Percentiles rank a stretch among this genome's conserved stretches.
These are phyloP conservation scores for Nothophaeocryptopus gaeumannii DNA, from an alignment of 2,329 filamentous ascomycete genomes.

Conservation along the genomic window DNA sequence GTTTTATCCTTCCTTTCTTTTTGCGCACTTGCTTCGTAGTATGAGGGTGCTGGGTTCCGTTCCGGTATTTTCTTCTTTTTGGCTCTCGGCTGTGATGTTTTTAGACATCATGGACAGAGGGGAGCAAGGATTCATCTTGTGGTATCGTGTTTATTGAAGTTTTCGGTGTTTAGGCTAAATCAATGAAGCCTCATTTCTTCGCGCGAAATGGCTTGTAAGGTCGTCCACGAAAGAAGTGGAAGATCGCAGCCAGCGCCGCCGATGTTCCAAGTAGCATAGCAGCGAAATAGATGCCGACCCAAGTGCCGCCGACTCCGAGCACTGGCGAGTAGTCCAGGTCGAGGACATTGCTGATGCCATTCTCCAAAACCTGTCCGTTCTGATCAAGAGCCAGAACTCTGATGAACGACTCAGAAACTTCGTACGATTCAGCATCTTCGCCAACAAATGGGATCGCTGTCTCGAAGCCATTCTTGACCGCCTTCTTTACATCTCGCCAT, in stretches of 20 bases:
- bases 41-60: too few relatives aligned
- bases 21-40: too few relatives aligned
- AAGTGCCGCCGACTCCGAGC: not conserved
- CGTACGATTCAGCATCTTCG: slow-evolving; percentile 22
- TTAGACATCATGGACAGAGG: too few relatives aligned
- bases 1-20: too few relatives aligned
- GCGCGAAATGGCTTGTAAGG: not conserved
- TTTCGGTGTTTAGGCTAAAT: too few relatives aligned
- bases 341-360: slow-evolving; percentile 22
- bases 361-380: slow-evolving; percentile 19
- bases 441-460: slow-evolving; percentile 24
- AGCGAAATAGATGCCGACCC: not conserved
- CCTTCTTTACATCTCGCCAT: slow-evolving; percentile 22
- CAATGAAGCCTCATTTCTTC: too few relatives aligned
- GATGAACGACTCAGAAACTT: slow-evolving; percentile 25
- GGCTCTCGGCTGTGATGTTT: too few relatives aligned
- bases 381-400: slow-evolving; percentile 27
- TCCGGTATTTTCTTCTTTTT: too few relatives aligned
- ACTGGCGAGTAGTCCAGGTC: not conserved
- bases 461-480: slow-evolving; percentile 23
- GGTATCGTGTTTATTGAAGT: too few relatives aligned
- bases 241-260: not conserved
- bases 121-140: too few relatives aligned
- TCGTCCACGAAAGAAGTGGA: not conserved
- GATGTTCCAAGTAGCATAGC: not conserved